Base-by-base conservation (phyloP, 176 grass and related monocot species). In the Rhynchospora tenuis region DNA sequence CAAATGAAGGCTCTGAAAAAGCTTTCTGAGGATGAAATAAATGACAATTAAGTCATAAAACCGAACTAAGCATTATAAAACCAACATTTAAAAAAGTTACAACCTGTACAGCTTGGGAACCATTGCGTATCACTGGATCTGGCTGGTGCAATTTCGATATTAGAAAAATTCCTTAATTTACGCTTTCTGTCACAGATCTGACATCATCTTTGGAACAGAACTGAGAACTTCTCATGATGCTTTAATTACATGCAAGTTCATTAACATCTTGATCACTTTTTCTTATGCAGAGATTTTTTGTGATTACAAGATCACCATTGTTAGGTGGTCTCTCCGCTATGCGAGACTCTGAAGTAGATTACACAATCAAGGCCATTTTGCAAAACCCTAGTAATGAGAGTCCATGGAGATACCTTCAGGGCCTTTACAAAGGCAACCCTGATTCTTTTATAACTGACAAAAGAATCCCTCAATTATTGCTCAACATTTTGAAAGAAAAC, bases 371-470 rank as follows among this genome's bases (percentile, higher is more conserved):
- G 65, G 84, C 86, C 66, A 95, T 98, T 85, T 87, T 95, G 22
- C 83, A 29, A 42, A 89, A 93, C 56, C 89, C 96, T 84, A 89
- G 54, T 24, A 98, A 98, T 17, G 96, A 98, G 89, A 95, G 96
- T 75, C 89, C 96, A 17, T 98, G 96, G 96, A 93, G 89, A 82
- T 95, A 98, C 59, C 91, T 98, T 69, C 83, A 86, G 20, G 96
- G 93, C 73, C 76, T 98, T 57, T 93, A 89, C 83, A 98, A 95
- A 87, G 92, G 84, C 6, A 86, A 89, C 10, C 86, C 80, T 54
- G 83, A 85, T 63, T 89, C 83, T 80, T 66, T 95, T 83, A 58
- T 90, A 82, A 85, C 73, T 11, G 93, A 98, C 6, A 51, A 85
- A 50, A 77, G 86, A 78, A 75, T 95, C 45, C 89, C 91, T 73